phyloP scores from a whole-genome alignment of 2,329 filamentous ascomycete species.

The Aureobasidium sp. region DNA sequence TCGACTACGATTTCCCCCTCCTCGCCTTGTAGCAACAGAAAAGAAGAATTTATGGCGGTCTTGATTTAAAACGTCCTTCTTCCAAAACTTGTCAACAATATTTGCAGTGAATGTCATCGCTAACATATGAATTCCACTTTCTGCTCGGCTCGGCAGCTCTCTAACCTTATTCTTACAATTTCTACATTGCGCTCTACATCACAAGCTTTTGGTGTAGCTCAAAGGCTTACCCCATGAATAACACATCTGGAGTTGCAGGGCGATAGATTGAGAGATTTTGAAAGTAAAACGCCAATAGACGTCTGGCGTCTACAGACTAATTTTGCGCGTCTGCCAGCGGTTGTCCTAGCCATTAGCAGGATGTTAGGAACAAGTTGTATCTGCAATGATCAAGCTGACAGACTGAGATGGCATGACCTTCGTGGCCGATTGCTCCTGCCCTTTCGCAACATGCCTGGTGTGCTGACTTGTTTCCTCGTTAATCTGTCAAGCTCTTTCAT shows the following conservation, averaged over 20 bases:
- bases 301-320: too few species aligned
- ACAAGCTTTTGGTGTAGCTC: too few species aligned
- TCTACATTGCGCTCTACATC: not conserved
- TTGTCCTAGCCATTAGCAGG: too few species aligned
- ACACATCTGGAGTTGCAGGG: too few species aligned
- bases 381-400: too few species aligned
- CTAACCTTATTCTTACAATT: not conserved
- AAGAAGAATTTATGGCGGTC: slow-evolving; percentile 13
- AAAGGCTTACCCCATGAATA: too few species aligned
- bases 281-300: too few species aligned
- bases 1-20: slow-evolving; percentile 9
- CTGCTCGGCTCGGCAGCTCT: not conserved
- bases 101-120: not conserved
- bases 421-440: not conserved
- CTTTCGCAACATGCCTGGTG: not conserved
- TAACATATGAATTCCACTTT: not conserved
- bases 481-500: not conserved
- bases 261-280: too few species aligned
- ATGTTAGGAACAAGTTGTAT: too few species aligned
- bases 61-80: slow-evolving; percentile 4
- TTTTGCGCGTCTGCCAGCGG: too few species aligned
- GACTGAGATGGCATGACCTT: not conserved
- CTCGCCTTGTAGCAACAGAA: slow-evolving; percentile 16
- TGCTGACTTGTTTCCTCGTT: not conserved
- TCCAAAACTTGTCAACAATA: not conserved